A percentile compares a stretch with the other conserved stretches of the same genome.
phyloP scores from a whole-genome alignment of 208 protist species.

The Vickermania ingenoplastis region DNA sequence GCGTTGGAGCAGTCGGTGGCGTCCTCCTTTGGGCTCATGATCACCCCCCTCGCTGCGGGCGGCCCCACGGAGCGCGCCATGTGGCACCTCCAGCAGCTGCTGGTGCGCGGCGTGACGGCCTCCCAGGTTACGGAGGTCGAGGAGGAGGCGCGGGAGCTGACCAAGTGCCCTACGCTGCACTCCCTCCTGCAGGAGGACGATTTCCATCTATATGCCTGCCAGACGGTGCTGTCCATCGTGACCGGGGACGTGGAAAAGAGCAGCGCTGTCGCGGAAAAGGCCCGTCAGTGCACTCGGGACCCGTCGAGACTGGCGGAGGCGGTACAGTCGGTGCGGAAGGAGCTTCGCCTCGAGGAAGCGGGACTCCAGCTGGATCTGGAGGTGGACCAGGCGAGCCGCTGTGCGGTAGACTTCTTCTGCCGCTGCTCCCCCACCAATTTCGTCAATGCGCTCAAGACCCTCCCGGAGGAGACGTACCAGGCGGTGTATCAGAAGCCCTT shows the following conservation, averaged over 20 bases:
- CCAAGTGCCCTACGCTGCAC: slow-evolving; percentile 3
- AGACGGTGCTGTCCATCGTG: slow-evolving; percentile 49
- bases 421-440: slow-evolving; percentile 56
- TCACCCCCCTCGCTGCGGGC: slow-evolving; percentile 53
- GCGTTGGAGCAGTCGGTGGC: slow-evolving; percentile 7
- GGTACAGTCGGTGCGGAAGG: slow-evolving; percentile 35
- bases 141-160: slow-evolving; percentile 10
- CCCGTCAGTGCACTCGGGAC: slow-evolving; percentile 51
- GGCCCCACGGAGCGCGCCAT: slow-evolving; percentile 22
- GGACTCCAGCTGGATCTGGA: slow-evolving; percentile 16
- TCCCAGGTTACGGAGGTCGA: slow-evolving; percentile 10
- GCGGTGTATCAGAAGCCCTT: slow-evolving; percentile 11
- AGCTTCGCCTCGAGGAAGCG: slow-evolving; percentile 16
- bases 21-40: slow-evolving; percentile 43
- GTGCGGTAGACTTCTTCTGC: slow-evolving; percentile 75
- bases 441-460: slow-evolving; percentile 16
- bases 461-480: slow-evolving; percentile 16
- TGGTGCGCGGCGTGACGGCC: slow-evolving; percentile 20
- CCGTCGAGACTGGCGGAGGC: slow-evolving; percentile 21
- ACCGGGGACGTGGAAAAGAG: slow-evolving; percentile 66
- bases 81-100: slow-evolving; percentile 23
- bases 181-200: slow-evolving; percentile 13
- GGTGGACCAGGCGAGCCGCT: slow-evolving; percentile 21
- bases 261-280: slow-evolving; percentile 22
- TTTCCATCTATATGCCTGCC: slow-evolving; percentile 22